phyloP scores from a whole-genome alignment of 1,139 yeast species.

The Pichia sp. region DNA sequence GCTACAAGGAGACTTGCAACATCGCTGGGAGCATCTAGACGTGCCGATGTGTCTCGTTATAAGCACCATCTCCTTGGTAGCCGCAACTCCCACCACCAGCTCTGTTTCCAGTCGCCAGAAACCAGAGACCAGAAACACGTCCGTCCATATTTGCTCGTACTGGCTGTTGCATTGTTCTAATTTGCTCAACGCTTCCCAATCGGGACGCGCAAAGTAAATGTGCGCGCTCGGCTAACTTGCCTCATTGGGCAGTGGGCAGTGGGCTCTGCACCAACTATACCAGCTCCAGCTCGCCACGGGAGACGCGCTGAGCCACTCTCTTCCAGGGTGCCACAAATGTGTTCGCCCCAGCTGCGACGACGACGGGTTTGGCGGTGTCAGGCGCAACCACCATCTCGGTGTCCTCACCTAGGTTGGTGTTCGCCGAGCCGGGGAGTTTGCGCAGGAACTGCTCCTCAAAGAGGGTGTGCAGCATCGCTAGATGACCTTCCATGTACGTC shows the following conservation, averaged over 20 bases:
- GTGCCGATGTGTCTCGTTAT: too few relatives aligned
- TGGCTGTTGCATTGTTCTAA: too few relatives aligned
- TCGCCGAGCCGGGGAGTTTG: constrained; percentile 44
- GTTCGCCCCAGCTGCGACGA: constrained; percentile 34
- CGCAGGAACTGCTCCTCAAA: constrained; percentile 63
- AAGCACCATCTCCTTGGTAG: too few relatives aligned
- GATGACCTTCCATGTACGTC: constrained; percentile 59
- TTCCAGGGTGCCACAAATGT: constrained; percentile 32
- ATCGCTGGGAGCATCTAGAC: not conserved
- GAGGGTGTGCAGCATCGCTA: constrained; percentile 53
- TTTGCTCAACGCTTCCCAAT: not conserved
- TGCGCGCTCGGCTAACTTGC: not conserved
- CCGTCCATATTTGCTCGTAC: constrained; percentile 1
- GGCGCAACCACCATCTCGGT: constrained; percentile 71
- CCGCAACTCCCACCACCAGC: too few relatives aligned
- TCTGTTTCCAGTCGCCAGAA: too few relatives aligned
- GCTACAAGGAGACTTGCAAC: too few relatives aligned
- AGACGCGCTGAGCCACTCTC: constrained; percentile 29
- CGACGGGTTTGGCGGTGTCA: constrained; percentile 67
- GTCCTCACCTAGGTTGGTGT: constrained; percentile 71
- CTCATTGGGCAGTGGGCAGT: not conserved
- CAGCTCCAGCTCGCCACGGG: constrained; percentile 1
- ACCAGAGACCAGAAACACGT: too few relatives aligned
- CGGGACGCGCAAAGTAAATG: not conserved
- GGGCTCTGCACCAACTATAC: not conserved